Base-by-base conservation (phyloP, 2,329 filamentous ascomycete genomes). In the Epichloe coenophiala region DNA sequence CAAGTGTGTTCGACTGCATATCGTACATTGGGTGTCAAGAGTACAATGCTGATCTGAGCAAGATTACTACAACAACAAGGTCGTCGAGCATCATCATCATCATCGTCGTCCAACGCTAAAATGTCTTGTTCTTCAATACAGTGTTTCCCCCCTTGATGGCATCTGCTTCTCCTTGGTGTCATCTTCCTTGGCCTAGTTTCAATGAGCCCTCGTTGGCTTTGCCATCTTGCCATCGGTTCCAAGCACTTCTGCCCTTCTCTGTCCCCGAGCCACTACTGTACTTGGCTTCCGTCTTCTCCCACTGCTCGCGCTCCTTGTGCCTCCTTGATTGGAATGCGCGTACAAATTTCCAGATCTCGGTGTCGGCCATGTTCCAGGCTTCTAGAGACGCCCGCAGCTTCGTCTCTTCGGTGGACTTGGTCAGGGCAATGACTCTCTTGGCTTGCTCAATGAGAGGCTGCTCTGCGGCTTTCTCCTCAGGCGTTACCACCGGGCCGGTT, bases 341-440 rank as follows among this genome's bases (percentile, higher is more conserved):
- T 5, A 81, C 75, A 60, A 90, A 90, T 59, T 78, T 79, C 86
- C 86, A 91, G 1, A 81, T 80, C 65, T 91, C 86, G 1, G 81
- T 83, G 59, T 91, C 86, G 0, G 80, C 84, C 56, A 88, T 62
- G 61, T 80, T 82, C 80, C 80, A 83, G 11, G 78, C 76, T 61
- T 83, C 80, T n/a, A 80, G 68, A 5, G 76, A 78, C 21, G 71
- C 66, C 6, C 73, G 72, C n/a, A 79, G 55, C 46, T 67, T 65
- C 4, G 73, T 63, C 45, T 78, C 71, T 4, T 67, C 61, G 1
- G 66, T 64, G 4, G 66, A 60, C 57, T 72, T 71, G 54, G 65
- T 71, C 47, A 76, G 62, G 27, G 77, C 73, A 58, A 74, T 66
- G 4, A 80, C 73, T 50, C 71, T 73, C 51, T 71, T 71, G 19